Percentiles rank a stretch among this genome's conserved stretches.
Conservation (phyloP, 805 yeast species). For the Nakazawaea ernobii region DNA sequence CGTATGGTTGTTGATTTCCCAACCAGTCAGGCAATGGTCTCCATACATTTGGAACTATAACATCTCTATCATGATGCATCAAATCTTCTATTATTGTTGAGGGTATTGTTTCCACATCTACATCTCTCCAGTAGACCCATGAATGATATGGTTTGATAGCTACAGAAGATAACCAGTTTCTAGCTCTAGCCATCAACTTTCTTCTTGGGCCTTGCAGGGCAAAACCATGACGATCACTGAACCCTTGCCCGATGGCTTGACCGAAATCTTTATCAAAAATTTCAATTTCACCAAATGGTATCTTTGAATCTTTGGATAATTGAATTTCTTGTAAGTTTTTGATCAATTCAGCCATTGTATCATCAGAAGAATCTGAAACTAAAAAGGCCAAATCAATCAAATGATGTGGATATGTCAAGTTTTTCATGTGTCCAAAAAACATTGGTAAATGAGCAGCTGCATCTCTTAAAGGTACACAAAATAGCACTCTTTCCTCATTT, state of each 20-base stretch:
- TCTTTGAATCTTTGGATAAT: slow-evolving; percentile 49
- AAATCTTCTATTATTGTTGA: slow-evolving; percentile 81
- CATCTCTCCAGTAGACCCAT: slow-evolving; percentile 97
- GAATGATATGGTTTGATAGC: slow-evolving; percentile 90
- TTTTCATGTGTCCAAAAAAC: slow-evolving; percentile 52
- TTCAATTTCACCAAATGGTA: slow-evolving; percentile 78
- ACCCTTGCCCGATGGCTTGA: slow-evolving; percentile 87
- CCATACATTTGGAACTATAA: slow-evolving; percentile 94
- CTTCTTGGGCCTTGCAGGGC: slow-evolving; percentile 95
- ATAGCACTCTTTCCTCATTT: slow-evolving; percentile 43
- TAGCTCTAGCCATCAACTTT: slow-evolving; percentile 90
- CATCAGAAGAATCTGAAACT: slow-evolving; percentile 86
- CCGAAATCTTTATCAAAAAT: slow-evolving; percentile 92
- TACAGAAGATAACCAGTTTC: slow-evolving; percentile 88
- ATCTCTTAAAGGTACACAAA: slow-evolving; percentile 55
- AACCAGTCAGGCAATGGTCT: slow-evolving; percentile 84
- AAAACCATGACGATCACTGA: slow-evolving; percentile 90
- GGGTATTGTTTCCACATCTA: slow-evolving; percentile 91
- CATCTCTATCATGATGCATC: slow-evolving; percentile 88
- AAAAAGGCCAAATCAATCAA: slow-evolving; percentile 65
- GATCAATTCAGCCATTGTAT: slow-evolving; percentile 68
- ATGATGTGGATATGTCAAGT: slow-evolving; percentile 53
- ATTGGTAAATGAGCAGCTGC: slow-evolving; percentile 57
- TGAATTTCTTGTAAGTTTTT: slow-evolving; percentile 58
- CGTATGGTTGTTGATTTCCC: slow-evolving; percentile 81